These are phyloP conservation scores for Cercospora zeae-maydis DNA, from an alignment of 2,329 filamentous ascomycete species.

Conservation along the genomic window DNA sequence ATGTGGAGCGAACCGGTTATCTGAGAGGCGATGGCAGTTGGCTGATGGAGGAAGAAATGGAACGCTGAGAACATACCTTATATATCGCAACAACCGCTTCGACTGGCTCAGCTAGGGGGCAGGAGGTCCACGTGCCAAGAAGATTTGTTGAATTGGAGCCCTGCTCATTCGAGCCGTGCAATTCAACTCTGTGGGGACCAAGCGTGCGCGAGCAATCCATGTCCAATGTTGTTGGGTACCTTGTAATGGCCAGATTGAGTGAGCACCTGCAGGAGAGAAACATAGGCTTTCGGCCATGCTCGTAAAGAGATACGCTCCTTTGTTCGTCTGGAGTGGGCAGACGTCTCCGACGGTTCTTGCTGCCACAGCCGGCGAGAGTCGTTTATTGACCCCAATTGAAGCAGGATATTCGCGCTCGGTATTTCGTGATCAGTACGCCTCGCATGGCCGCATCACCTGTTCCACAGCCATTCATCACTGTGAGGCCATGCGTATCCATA, in stretches of 20 bases:
- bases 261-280: neutral
- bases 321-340: neutral
- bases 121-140: conserved; percentile 12
- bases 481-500: conserved; percentile 7
- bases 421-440: neutral
- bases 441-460: neutral
- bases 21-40: conserved; percentile 16
- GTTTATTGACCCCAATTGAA: neutral
- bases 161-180: conserved; percentile 16
- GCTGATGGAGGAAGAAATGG: conserved; percentile 7
- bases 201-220: conserved; percentile 6
- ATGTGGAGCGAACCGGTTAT: conserved; percentile 16
- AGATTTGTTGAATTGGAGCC: conserved; percentile 14
- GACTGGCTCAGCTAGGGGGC: conserved; percentile 5
- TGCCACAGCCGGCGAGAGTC: neutral
- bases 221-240: neutral
- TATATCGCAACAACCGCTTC: conserved; percentile 10
- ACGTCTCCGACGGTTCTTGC: neutral
- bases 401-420: neutral
- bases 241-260: conserved; percentile 2
- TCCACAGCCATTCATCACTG: neutral
- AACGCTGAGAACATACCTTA: conserved; percentile 11
- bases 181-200: conserved; percentile 14
- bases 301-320: neutral
- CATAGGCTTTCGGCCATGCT: neutral